Evolutionary conservation across 2,329 filamentous ascomycete species (phyloP).

Genomic region (Cladosporium cucumerinum): DNA sequence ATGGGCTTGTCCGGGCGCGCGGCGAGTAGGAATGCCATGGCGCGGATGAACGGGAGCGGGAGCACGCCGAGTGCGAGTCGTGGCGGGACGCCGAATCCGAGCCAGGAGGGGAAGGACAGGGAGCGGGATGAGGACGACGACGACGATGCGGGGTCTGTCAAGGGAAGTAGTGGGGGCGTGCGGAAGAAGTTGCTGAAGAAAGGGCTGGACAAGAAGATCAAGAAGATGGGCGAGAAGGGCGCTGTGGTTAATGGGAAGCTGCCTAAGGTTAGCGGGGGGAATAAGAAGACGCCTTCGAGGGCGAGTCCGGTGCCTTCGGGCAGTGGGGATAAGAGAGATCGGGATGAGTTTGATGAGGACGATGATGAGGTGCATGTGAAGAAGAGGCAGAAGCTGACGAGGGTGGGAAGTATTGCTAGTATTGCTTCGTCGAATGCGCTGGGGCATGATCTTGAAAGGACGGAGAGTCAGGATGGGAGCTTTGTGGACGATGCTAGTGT

Average conservation of each 20-base stretch:
- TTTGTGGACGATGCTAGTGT: conserved; percentile 34
- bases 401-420: conserved; percentile 36
- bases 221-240: conserved; percentile 41
- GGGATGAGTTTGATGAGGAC: conserved; percentile 25
- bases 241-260: conserved; percentile 30
- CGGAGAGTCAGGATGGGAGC: conserved; percentile 36
- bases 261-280: conserved; percentile 26
- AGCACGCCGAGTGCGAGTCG: conserved; percentile 32
- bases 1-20: conserved; percentile 56
- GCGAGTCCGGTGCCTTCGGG: conserved; percentile 22
- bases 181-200: conserved; percentile 39
- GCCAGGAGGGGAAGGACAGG: conserved; percentile 17
- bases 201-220: conserved; percentile 43
- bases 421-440: conserved; percentile 26
- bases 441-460: conserved; percentile 30
- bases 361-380: conserved; percentile 25
- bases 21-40: conserved; percentile 49
- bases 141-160: conserved; percentile 27
- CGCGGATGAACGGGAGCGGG: conserved; percentile 37
- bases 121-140: conserved; percentile 30
- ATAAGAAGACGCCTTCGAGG: conserved; percentile 20
- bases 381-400: conserved; percentile 37
- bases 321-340: conserved; percentile 32
- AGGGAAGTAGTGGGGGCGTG: conserved; percentile 29
- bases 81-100: conserved; percentile 34